phyloP scores from a whole-genome alignment of 2,329 filamentous ascomycete species.

The Zymoseptoria brevis region DNA sequence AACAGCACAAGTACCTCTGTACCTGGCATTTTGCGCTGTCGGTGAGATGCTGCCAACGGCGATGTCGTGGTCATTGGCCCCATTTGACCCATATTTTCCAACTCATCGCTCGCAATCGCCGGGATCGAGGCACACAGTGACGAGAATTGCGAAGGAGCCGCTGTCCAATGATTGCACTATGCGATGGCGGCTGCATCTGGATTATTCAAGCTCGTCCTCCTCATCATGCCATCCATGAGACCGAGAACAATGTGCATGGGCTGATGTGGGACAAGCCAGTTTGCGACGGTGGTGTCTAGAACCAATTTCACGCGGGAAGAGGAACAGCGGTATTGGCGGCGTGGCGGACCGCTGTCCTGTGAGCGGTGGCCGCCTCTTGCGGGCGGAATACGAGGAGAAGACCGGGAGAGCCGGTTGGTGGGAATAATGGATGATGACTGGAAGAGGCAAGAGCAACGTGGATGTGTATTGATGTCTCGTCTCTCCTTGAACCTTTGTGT shows the following conservation, averaged over 20 bases:
- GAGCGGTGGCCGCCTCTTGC: not conserved
- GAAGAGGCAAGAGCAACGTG: not conserved
- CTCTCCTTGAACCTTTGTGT: not conserved
- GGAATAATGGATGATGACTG: not conserved
- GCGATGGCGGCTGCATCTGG: not conserved
- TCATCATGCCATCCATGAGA: not conserved
- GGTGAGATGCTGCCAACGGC: not conserved
- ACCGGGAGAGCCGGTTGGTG: not conserved
- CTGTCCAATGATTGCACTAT: not conserved
- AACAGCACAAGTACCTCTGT: not conserved
- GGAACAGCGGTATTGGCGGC: not conserved
- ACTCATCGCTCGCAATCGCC: not conserved
- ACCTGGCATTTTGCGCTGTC: not conserved
- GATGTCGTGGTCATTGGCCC: not conserved
- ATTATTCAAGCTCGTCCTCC: too few relatives aligned
- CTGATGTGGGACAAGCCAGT: not conserved
- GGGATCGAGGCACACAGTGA: not conserved
- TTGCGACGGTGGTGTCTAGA: not conserved
- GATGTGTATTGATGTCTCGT: not conserved
- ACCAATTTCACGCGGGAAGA: not conserved
- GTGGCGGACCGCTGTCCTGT: not conserved
- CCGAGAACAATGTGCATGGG: not conserved
- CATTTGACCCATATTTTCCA: too few relatives aligned
- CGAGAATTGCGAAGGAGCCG: not conserved
- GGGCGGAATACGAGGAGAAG: not conserved